Evolutionary conservation across 169 alveolate genomes (phyloP).

Genomic region (Plasmodium sp.): DNA sequence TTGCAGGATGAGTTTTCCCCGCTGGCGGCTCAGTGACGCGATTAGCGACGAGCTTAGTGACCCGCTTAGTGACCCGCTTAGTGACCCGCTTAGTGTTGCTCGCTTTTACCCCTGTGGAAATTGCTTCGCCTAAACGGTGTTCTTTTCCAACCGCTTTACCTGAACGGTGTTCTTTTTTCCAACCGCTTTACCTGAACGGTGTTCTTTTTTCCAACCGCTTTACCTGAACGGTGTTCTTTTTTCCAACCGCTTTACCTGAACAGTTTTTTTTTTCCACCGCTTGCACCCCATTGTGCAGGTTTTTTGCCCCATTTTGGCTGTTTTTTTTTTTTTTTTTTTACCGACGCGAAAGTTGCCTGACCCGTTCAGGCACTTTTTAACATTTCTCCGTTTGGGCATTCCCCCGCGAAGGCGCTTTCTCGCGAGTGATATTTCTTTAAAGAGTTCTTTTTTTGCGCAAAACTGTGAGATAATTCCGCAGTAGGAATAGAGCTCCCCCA

Average conservation of each 20-base stretch:
- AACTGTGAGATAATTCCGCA: neutral
- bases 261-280: neutral
- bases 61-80: neutral
- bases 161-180: neutral
- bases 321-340: neutral
- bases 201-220: neutral
- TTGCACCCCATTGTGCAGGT: neutral
- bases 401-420: neutral
- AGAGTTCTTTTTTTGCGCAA: neutral
- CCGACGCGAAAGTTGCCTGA: neutral
- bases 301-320: neutral
- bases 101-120: neutral
- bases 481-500: neutral
- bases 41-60: neutral
- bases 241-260: neutral
- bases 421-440: neutral
- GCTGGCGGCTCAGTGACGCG: neutral
- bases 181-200: neutral
- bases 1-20: neutral
- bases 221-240: neutral
- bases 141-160: neutral
- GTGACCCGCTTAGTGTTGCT: neutral
- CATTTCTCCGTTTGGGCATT: neutral
- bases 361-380: neutral
- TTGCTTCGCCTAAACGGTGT: neutral